phyloP scores from a whole-genome alignment of 2,329 filamentous ascomycete genomes.

The Colletotrichum camelliae region DNA sequence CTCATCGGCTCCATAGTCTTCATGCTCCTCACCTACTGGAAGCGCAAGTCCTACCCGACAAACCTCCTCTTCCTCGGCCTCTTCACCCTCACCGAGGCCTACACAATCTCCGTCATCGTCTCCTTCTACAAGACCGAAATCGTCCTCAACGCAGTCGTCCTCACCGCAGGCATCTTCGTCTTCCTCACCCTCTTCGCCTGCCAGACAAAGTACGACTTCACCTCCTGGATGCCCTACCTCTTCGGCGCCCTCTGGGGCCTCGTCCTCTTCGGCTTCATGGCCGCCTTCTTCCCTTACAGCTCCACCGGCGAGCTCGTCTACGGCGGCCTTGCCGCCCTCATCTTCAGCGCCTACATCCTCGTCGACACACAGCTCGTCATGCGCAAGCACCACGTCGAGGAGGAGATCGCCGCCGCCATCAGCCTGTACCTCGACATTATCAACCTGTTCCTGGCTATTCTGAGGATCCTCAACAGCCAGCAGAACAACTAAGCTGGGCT shows the following conservation, averaged over 20 bases:
- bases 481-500: constrained; percentile 74
- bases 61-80: constrained; percentile 91
- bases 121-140: constrained; percentile 86
- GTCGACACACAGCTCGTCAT: constrained; percentile 96
- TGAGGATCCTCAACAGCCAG: constrained; percentile 96
- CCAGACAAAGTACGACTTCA: constrained; percentile 98
- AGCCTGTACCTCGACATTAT: constrained; percentile 95
- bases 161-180: constrained; percentile 85
- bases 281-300: constrained; percentile 84
- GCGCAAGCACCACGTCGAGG: constrained; percentile 95
- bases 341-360: constrained; percentile 94
- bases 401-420: constrained; percentile 95
- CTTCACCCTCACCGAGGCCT: constrained; percentile 93
- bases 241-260: constrained; percentile 90
- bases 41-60: constrained; percentile 91
- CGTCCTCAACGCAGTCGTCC: constrained; percentile 87
- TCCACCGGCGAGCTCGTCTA: constrained; percentile 87
- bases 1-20: constrained; percentile 84
- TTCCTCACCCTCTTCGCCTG: constrained; percentile 88
- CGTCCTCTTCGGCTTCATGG: constrained; percentile 92
- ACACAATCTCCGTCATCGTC: constrained; percentile 89
- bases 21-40: constrained; percentile 91
- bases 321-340: constrained; percentile 78
- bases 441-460: constrained; percentile 95
- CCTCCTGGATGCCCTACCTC: constrained; percentile 93